Evolutionary conservation across 1,139 yeast species (phyloP).

Genomic region (Suhomyces bribrorum): DNA sequence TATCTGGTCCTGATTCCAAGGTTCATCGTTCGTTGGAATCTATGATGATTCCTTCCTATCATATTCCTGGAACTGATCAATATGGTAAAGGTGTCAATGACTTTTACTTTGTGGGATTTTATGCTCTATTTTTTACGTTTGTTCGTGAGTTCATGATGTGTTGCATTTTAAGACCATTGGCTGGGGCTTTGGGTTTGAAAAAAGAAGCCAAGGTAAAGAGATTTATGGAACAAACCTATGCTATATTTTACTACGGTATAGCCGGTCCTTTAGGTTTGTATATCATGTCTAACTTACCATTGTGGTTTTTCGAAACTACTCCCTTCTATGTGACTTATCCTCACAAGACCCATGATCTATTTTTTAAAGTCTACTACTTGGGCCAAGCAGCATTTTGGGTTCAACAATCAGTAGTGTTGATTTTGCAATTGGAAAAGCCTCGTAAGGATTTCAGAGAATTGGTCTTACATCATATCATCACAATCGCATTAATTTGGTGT

Average conservation of each 20-base stretch:
- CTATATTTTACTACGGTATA: constrained; percentile 75
- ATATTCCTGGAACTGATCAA: constrained; percentile 52
- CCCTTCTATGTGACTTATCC: constrained; percentile 82
- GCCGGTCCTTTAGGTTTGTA: constrained; percentile 87
- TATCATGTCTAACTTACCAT: constrained; percentile 79
- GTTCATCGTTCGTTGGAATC: constrained; percentile 59
- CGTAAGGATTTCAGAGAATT: constrained; percentile 91
- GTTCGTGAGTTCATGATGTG: constrained; percentile 91
- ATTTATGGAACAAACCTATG: constrained; percentile 91
- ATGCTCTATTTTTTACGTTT: constrained; percentile 86
- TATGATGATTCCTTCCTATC: constrained; percentile 71
- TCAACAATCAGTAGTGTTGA: constrained; percentile 83
- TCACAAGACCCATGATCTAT: constrained; percentile 69
- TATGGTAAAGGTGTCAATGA: constrained; percentile 91
- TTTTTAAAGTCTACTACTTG: constrained; percentile 79
- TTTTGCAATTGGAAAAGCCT: constrained; percentile 88
- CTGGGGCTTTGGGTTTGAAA: constrained; percentile 52
- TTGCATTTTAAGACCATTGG: constrained; percentile 70
- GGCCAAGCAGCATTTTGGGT: constrained; percentile 98
- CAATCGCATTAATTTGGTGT: constrained; percentile 82
- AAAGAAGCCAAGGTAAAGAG: constrained; percentile 66
- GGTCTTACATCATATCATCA: constrained; percentile 89
- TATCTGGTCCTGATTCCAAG: constrained; percentile 52
- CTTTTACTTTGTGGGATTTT: constrained; percentile 73
- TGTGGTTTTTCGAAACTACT: constrained; percentile 87